These are phyloP conservation scores for Golubevia sp. DNA, from an alignment of 1,284 basidiomycete genomes.

Conservation along the genomic window DNA sequence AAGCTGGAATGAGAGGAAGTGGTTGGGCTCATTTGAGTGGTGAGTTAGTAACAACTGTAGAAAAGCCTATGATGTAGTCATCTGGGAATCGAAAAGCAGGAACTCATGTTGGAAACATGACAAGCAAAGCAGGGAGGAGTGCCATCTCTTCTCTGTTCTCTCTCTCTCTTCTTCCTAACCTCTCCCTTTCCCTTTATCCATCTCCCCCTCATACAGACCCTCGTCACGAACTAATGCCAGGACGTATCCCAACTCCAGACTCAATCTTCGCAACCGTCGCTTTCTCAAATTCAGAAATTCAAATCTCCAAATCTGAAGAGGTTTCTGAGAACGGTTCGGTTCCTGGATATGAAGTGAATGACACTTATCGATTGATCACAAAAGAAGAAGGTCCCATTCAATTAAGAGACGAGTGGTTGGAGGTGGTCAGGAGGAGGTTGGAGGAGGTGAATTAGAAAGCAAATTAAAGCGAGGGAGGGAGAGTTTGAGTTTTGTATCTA, in stretches of 20 bases:
- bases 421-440: not conserved
- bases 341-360: conserved; percentile 39
- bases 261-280: conserved; percentile 40
- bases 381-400: conserved; percentile 44
- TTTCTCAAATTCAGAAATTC: conserved; percentile 30
- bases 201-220: conserved; percentile 16
- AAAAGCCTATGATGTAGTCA: too few relatives aligned
- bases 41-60: conserved; percentile 7
- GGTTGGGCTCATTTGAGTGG: conserved; percentile 53
- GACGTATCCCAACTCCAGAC: conserved; percentile 45
- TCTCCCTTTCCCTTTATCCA: not conserved
- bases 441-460: not conserved
- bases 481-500: too few relatives aligned
- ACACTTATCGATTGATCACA: conserved; percentile 45
- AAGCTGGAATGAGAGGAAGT: conserved; percentile 38
- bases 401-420: conserved; percentile 27
- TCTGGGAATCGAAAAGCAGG: too few relatives aligned
- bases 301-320: too few relatives aligned
- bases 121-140: too few relatives aligned
- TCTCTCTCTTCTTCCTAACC: not conserved
- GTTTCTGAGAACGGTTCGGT: conserved; percentile 21
- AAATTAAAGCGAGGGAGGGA: too few relatives aligned
- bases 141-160: too few relatives aligned
- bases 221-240: conserved; percentile 47
- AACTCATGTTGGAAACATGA: too few relatives aligned